These are phyloP conservation scores for Mucor plumbeus DNA, from an alignment of 371 early-diverging fungal genomes.

Conservation along the genomic window DNA sequence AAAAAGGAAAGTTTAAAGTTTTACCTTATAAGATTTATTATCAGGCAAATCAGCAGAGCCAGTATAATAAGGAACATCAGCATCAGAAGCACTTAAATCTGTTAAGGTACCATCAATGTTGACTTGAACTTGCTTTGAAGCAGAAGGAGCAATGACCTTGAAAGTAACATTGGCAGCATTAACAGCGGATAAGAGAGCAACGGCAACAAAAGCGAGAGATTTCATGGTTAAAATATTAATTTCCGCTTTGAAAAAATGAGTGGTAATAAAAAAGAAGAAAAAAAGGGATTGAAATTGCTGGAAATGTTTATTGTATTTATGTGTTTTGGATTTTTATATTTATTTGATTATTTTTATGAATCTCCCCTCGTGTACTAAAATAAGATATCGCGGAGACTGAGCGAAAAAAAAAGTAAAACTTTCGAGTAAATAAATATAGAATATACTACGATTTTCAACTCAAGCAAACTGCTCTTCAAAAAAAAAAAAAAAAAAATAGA, in stretches of 20 bases:
- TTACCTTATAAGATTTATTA: slow-evolving; percentile 51
- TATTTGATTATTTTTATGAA: slow-evolving; percentile 3
- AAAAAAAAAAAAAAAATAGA: too few species aligned
- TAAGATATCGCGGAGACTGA: slow-evolving; percentile 10
- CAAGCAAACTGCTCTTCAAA: neutral
- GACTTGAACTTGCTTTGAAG: slow-evolving; percentile 44
- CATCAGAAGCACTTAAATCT: slow-evolving; percentile 43
- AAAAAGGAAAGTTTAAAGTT: neutral
- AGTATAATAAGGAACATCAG: slow-evolving; percentile 54
- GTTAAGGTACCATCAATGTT: slow-evolving; percentile 45
- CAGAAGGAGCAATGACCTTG: slow-evolving; percentile 57
- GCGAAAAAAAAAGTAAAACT: neutral
- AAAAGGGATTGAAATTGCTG: slow-evolving; percentile 11
- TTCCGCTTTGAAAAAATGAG: slow-evolving; percentile 14
- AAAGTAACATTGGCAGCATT: slow-evolving; percentile 43
- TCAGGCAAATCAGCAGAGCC: slow-evolving; percentile 50
- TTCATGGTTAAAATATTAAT: slow-evolving; percentile 27
- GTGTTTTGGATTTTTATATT: slow-evolving; percentile 2
- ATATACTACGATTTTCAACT: too few species aligned
- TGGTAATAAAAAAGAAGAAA: slow-evolving; percentile 11
- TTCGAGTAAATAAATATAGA: slow-evolving; percentile 8
- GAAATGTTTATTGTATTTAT: slow-evolving; percentile 12
- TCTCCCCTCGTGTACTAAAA: slow-evolving; percentile 9
- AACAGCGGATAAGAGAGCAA: slow-evolving; percentile 26
- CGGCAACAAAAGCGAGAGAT: slow-evolving; percentile 30